Evolutionary conservation across 1,284 basidiomycete species (phyloP).

Genomic region (Pascua guehoae): DNA sequence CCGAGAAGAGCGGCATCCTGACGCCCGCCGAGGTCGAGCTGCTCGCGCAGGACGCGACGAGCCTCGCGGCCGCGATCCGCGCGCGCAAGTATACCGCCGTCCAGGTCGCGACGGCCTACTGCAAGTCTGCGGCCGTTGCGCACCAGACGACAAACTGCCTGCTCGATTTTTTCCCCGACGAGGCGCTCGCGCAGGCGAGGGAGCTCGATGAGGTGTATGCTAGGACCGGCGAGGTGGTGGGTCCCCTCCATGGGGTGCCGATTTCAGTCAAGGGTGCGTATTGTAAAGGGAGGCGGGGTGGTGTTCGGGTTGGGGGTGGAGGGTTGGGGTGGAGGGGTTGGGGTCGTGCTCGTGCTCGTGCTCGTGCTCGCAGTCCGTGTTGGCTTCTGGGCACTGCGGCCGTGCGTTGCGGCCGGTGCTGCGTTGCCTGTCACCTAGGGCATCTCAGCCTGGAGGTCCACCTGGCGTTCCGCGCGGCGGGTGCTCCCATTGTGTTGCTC

Average conservation of each 20-base stretch:
- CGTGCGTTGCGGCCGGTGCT: no score
- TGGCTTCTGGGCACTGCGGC: no score
- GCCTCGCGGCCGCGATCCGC: conserved; percentile 37
- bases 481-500: neutral
- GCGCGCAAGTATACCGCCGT: conserved; percentile 23
- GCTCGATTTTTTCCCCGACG: conserved; percentile 65
- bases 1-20: conserved; percentile 19
- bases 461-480: neutral
- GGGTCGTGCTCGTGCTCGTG: no score
- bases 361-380: neutral
- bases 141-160: conserved; percentile 58
- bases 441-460: neutral
- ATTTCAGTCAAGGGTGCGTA: conserved; percentile 56
- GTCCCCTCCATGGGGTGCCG: conserved; percentile 62
- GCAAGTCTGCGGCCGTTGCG: conserved; percentile 26
- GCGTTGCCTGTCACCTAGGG: no score
- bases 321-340: no score
- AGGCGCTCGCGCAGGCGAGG: conserved; percentile 57
- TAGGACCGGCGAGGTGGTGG: conserved; percentile 53
- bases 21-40: conserved; percentile 27
- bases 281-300: no score
- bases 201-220: conserved; percentile 59
- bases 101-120: conserved; percentile 31
- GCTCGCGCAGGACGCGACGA: conserved; percentile 37
- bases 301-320: neutral